These are phyloP conservation scores for Fusarium sp. DNA, from an alignment of 2,329 filamentous ascomycete species.

Conservation along the genomic window DNA sequence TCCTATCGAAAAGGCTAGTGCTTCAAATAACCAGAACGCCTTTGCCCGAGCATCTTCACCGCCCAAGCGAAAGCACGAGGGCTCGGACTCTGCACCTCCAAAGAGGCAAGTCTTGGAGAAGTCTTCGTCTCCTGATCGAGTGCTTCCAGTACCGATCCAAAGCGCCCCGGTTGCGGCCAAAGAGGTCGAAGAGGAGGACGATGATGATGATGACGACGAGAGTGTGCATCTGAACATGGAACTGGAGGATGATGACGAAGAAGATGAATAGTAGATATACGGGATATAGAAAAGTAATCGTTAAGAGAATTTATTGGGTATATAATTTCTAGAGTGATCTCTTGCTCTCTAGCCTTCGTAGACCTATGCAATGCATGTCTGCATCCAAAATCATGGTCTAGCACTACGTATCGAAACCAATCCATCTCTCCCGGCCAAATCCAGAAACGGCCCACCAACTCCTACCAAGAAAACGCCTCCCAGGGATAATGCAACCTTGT, in stretches of 20 bases:
- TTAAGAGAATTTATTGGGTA: slow-evolving; percentile 31
- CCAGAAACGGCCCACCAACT: slow-evolving; percentile 34
- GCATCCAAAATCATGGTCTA: slow-evolving; percentile 31
- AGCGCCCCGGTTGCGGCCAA: slow-evolving; percentile 42
- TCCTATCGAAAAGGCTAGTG: slow-evolving; percentile 40
- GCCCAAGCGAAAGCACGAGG: slow-evolving; percentile 57
- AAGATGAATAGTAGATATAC: slow-evolving; percentile 43
- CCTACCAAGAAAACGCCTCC: slow-evolving; percentile 38
- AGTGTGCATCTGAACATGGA: slow-evolving; percentile 72
- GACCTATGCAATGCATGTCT: slow-evolving; percentile 38
- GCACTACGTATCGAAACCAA: slow-evolving; percentile 4
- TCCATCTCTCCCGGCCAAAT: slow-evolving; percentile 17
- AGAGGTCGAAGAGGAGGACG: slow-evolving; percentile 46
- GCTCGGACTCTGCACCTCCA: slow-evolving; percentile 50
- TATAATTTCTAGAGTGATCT: slow-evolving; percentile 36
- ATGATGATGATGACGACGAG: slow-evolving; percentile 61
- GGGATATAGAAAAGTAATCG: slow-evolving; percentile 18
- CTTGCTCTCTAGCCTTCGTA: slow-evolving; percentile 30
- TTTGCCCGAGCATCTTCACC: slow-evolving; percentile 46
- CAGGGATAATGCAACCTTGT: slow-evolving; percentile 16
- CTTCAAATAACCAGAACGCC: slow-evolving; percentile 19
- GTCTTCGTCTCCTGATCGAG: slow-evolving; percentile 38
- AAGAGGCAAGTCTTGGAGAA: slow-evolving; percentile 58
- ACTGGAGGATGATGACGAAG: slow-evolving; percentile 65
- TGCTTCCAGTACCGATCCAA: slow-evolving; percentile 20